These are phyloP conservation scores for Castanea crenata DNA, from an alignment of 306 rosid species.

Conservation along the genomic window DNA sequence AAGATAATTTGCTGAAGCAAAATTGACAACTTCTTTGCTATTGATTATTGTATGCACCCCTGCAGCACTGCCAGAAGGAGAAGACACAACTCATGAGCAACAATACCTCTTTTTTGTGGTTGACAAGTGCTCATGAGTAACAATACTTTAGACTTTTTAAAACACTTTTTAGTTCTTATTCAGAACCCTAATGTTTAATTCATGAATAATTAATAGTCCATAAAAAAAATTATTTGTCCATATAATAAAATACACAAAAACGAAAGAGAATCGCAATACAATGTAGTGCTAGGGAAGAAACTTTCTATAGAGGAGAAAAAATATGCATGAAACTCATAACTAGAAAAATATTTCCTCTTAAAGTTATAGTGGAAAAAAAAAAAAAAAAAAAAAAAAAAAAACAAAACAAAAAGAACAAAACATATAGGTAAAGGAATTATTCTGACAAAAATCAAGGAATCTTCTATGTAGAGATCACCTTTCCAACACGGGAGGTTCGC, in stretches of 20 bases:
- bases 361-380: neutral
- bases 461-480: slow-evolving; percentile 51
- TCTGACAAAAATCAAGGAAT: neutral
- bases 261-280: neutral
- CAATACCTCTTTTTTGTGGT: neutral
- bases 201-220: neutral
- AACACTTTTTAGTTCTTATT: neutral
- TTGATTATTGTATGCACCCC: slow-evolving; percentile 74
- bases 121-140: slow-evolving; percentile 12
- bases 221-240: neutral
- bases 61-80: slow-evolving; percentile 81
- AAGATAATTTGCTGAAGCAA: slow-evolving; percentile 95
- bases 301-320: neutral
- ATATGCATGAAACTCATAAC: neutral
- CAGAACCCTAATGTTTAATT: slow-evolving; percentile 10
- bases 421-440: neutral
- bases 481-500: slow-evolving; percentile 87
- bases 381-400: neutral
- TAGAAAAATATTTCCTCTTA: neutral
- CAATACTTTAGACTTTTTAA: slow-evolving; percentile 1
- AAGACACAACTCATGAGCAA: slow-evolving; percentile 21
- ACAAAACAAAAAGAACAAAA: too few relatives aligned
- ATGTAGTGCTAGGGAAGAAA: neutral
- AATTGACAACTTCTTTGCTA: slow-evolving; percentile 93
- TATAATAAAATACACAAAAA: neutral